Evolutionary conservation across 768 basidiomycete genomes (phyloP), one percentile per base, ranked within the genome.

Genomic region (Dentipellis sp.): DNA sequence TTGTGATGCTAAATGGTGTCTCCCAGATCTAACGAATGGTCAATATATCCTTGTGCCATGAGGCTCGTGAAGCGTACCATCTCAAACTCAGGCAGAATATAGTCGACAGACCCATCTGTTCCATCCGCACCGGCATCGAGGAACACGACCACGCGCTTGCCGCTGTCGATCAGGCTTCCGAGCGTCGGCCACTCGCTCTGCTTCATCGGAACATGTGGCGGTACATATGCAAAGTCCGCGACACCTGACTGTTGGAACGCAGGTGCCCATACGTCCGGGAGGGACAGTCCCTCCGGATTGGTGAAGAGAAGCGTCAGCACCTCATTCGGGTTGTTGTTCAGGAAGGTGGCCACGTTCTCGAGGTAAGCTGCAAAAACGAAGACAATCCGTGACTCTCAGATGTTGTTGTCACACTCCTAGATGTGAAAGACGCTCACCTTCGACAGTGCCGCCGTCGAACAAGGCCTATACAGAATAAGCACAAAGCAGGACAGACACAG

Each of bases 251-350:
- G 46, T 40, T 77, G 72, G 66, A 85, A 85, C 0, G 74, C 69
- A 1, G 79, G 78, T 36, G 75, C 75, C 78, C 80, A 84, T 6
- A 76, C 65, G 4, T 69, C 69, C 4, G 70, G 63, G 10, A 82
- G 69, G 1, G 78, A 76, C 14, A 76, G 67, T 9, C 75, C 74
- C 55, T 85, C 84, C 4, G 79, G 81, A 64, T 86, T 86, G 39
- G 84, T 84, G 63, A 87, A 83, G 38, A 86, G 68, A 52, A 86
- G 68, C 0, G 84, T 83, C 50, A 86, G 56, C 42, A 86, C 82
- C 58, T 86, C 84, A 59, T 78, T 82, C 0, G 84, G 83, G 62
- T 86, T 83, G 21, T 49, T 49, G 10, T 49, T 49, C 17, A 49
- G 21, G 48, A 49, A 49, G 21, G 48, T 49, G 19, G 48, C 17